Evolutionary conservation across 2,329 filamentous ascomycete genomes (phyloP), one percentile per base, ranked within the genome.

Genomic region (Westerdykella ornata): DNA sequence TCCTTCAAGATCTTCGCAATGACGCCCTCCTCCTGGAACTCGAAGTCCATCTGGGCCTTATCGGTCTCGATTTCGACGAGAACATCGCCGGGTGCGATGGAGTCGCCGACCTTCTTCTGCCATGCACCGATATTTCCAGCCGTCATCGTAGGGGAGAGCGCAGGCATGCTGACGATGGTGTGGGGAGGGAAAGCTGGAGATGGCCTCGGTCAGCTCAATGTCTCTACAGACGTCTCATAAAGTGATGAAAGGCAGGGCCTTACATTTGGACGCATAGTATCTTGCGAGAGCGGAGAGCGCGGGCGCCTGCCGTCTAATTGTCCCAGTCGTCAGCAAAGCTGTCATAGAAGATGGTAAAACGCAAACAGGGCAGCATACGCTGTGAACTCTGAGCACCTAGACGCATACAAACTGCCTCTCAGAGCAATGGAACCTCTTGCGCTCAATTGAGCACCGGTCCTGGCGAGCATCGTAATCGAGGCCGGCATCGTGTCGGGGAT

Each of bases 21-120:
- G 46, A 94, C 79, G 75, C 90, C 92, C 67, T 97, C 92, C 63
- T 98, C 92, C 72, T 98, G 92, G 72, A 94, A 97, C 72, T 98
- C 92, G 68, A 98, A 97, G 75, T 98, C 92, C 92, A 98, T 98
- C 75, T 97, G 92, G 52, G 92, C 92, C 79, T 98, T 98, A 73
- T 98, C 92, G 59, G 92, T 98, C 79, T 98, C 92, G 62, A 97
- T 95, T 77, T 95, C 89, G 56, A 95, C 89, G 56, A 98, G 74
- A 35, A 98, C 92, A 67, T 98, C 92, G 67, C 92, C 92, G 39
- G 94, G 89, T 44, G 80, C 74, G 68, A 98, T 82, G 49, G 75
- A 64, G 69, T 98, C 92, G 65, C 92, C 92, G 54, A 82, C 77
- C 75, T 96, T 94, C 80, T 97, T 98, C 75, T 97, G 88, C 92